Evolutionary conservation across 2,329 filamentous ascomycete genomes (phyloP).

Genomic region (Alternaria arborescens): DNA sequence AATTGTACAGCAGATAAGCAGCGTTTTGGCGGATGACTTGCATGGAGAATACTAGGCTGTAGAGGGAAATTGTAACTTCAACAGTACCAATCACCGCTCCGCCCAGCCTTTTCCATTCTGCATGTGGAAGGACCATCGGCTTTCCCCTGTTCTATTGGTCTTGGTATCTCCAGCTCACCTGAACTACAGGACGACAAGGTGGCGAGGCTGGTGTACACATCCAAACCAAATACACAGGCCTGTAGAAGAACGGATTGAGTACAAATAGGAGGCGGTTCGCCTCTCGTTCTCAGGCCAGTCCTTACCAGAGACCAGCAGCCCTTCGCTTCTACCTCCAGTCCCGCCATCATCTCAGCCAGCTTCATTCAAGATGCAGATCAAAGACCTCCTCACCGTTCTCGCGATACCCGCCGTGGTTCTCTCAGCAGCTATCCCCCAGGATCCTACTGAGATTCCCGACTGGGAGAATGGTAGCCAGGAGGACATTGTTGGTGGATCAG

Average conservation of each 20-base stretch:
- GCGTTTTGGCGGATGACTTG: neutral
- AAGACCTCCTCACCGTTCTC: constrained; percentile 1
- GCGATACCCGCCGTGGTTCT: constrained; percentile 30
- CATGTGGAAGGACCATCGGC: constrained; percentile 1
- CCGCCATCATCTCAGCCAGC: neutral
- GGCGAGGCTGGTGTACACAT: neutral
- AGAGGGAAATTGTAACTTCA: neutral
- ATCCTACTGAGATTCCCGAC: constrained; percentile 15
- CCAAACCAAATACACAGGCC: neutral
- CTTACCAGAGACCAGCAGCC: neutral
- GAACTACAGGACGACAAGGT: neutral
- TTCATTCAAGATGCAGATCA: constrained; percentile 7
- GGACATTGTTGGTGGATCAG: constrained; percentile 37
- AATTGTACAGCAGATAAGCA: neutral
- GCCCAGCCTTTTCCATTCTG: neutral
- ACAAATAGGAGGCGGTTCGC: neutral
- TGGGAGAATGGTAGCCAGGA: constrained; percentile 6
- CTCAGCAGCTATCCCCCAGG: constrained; percentile 36
- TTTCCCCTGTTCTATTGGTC: neutral
- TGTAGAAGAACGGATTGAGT: neutral
- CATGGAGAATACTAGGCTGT: neutral
- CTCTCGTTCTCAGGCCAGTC: constrained; percentile 1
- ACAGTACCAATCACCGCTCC: neutral
- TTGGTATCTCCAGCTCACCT: neutral
- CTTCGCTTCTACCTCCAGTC: constrained; percentile 4